phyloP scores from a whole-genome alignment of 2,329 filamentous ascomycete genomes.

The Venturia pyrina region DNA sequence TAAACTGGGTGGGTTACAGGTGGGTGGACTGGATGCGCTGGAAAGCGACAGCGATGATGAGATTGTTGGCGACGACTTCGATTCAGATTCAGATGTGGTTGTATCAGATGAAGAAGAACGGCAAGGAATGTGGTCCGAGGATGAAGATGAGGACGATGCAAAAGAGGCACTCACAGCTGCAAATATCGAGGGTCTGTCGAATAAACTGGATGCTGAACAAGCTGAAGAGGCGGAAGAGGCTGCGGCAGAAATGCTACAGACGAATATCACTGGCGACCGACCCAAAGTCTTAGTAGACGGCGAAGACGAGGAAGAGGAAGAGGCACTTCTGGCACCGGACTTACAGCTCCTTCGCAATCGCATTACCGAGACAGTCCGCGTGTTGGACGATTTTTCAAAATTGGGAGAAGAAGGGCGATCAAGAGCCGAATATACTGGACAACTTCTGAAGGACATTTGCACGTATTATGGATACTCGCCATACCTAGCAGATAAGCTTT shows the following conservation, averaged over 20 bases:
- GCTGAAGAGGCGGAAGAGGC: constrained; percentile 74
- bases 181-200: constrained; percentile 87
- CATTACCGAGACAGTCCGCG: constrained; percentile 86
- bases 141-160: constrained; percentile 78
- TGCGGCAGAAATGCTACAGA: constrained; percentile 80
- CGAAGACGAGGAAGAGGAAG: constrained; percentile 52
- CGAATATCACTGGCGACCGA: constrained; percentile 76
- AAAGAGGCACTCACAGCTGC: constrained; percentile 89
- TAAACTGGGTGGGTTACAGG: constrained; percentile 34
- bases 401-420: constrained; percentile 71
- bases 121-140: constrained; percentile 76
- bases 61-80: constrained; percentile 28
- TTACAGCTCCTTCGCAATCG: constrained; percentile 78
- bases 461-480: constrained; percentile 94
- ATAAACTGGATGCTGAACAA: constrained; percentile 68
- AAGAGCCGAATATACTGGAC: constrained; percentile 75
- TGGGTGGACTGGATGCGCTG: constrained; percentile 29
- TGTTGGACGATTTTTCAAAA: constrained; percentile 79
- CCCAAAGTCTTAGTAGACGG: constrained; percentile 54
- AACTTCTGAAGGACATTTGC: constrained; percentile 85
- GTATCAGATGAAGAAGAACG: constrained; percentile 51
- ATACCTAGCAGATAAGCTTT: constrained; percentile 92
- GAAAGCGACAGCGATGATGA: constrained; percentile 27
- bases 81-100: constrained; percentile 31
- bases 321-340: constrained; percentile 64